Conservation (phyloP, 768 basidiomycete species). For the Boletus reticuloceps region DNA sequence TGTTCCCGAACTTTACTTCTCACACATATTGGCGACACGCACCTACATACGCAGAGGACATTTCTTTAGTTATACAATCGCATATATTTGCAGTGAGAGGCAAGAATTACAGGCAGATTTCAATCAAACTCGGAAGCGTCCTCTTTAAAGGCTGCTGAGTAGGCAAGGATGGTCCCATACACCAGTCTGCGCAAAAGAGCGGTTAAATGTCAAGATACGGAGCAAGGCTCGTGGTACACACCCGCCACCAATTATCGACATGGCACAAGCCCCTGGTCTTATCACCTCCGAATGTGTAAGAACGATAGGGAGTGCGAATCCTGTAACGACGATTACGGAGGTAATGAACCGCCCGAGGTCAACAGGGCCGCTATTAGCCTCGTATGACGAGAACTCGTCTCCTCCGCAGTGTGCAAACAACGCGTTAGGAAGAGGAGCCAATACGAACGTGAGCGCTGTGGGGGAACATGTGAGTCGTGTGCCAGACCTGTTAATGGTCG, state of each 20-base stretch:
- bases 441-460: constrained; percentile 87
- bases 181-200: constrained; percentile 52
- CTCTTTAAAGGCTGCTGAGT: constrained; percentile 78
- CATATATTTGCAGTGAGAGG: constrained; percentile 11
- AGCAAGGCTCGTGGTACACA: constrained; percentile 27
- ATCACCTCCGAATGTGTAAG: constrained; percentile 92
- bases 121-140: constrained; percentile 81
- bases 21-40: not conserved
- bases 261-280: constrained; percentile 75
- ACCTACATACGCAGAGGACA: constrained; percentile 3
- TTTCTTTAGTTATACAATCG: constrained; percentile 12
- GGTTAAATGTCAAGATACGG: not conserved
- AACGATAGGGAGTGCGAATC: constrained; percentile 89
- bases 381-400: constrained; percentile 83
- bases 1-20: not conserved
- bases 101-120: not conserved
- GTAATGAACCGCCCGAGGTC: constrained; percentile 97
- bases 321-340: constrained; percentile 84
- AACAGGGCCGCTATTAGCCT: constrained; percentile 64
- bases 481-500: not conserved
- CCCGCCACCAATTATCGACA: constrained; percentile 95
- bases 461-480: not conserved
- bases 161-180: constrained; percentile 88
- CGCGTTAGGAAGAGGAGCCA: constrained; percentile 95
- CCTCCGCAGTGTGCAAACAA: constrained; percentile 89